A percentile compares a stretch with the other conserved stretches of the same genome.
These are phyloP conservation scores for Nannizziopsis arthrosporioides DNA, from an alignment of 2,329 filamentous ascomycete species.

Conservation along the genomic window DNA sequence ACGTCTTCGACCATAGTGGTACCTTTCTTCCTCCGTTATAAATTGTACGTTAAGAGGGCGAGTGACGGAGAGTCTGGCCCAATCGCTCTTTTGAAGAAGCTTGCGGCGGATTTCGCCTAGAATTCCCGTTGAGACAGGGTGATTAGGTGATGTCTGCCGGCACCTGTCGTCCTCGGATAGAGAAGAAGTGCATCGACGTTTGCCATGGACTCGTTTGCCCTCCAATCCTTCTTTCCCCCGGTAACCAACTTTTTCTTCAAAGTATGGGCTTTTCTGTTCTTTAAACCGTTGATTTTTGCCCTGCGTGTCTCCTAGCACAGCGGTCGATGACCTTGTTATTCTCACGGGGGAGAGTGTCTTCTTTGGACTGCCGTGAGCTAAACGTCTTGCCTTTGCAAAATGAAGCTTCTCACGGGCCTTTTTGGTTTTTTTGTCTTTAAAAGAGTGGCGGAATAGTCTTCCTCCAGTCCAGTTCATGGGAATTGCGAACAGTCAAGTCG, in stretches of 20 bases:
- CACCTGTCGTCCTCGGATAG: neutral
- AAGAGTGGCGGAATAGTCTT: constrained; percentile 31
- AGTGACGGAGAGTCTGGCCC: constrained; percentile 27
- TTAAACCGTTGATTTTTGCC: neutral
- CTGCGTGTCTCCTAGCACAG: neutral
- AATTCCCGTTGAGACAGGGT: neutral
- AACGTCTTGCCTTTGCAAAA: constrained; percentile 24
- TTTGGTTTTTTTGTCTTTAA: constrained; percentile 20
- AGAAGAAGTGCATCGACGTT: neutral
- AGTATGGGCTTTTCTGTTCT: neutral
- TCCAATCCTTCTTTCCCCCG: neutral
- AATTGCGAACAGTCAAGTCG: neutral
- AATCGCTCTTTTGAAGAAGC: constrained; percentile 28
- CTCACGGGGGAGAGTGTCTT: neutral
- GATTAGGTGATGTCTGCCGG: neutral
- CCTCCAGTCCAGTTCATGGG: constrained; percentile 40
- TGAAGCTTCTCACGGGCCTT: constrained; percentile 24
- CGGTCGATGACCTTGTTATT: neutral
- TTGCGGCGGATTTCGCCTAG: constrained; percentile 24
- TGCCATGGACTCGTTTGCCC: neutral
- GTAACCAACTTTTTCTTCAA: neutral
- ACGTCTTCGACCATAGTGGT: constrained; percentile 21
- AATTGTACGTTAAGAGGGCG: constrained; percentile 26
- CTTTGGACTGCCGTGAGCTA: neutral
- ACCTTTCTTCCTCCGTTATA: constrained; percentile 4